phyloP scores from a whole-genome alignment of 2,329 filamentous ascomycete species.

The Sordariomycetes sp. region DNA sequence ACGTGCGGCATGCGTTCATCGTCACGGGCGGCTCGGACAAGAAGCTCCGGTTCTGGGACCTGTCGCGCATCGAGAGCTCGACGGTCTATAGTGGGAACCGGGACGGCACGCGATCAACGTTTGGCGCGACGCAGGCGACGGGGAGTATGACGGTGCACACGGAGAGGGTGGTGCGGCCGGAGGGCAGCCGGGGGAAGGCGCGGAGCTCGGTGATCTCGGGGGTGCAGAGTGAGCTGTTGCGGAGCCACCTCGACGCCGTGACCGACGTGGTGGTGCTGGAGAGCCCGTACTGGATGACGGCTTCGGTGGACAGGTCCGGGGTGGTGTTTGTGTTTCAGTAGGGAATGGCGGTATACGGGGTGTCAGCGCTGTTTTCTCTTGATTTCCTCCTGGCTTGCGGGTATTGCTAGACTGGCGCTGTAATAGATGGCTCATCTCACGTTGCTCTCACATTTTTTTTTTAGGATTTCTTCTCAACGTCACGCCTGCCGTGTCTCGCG shows the following conservation, averaged over 20 bases:
- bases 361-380: neutral
- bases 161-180: conserved; percentile 40
- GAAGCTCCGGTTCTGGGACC: conserved; percentile 90
- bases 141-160: conserved; percentile 55
- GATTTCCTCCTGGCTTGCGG: neutral
- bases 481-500: too few species aligned
- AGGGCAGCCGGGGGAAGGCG: conserved; percentile 10
- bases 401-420: neutral
- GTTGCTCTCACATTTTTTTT: too few species aligned
- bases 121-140: conserved; percentile 52
- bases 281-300: conserved; percentile 81
- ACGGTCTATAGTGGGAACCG: conserved; percentile 70
- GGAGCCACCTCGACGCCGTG: conserved; percentile 78
- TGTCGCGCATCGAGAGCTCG: conserved; percentile 66
- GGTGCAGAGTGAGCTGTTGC: conserved; percentile 78
- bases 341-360: neutral
- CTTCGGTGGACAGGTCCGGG: conserved; percentile 81
- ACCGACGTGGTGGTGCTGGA: conserved; percentile 84
- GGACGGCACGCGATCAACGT: conserved; percentile 60
- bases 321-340: conserved; percentile 73
- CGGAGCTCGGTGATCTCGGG: conserved; percentile 64
- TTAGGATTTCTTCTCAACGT: too few species aligned
- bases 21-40: conserved; percentile 83
- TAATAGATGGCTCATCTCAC: too few species aligned
- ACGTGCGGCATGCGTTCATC: conserved; percentile 71